These are phyloP conservation scores for Triglochin maritima DNA, from an alignment of 106 monocot species.

Conservation along the genomic window DNA sequence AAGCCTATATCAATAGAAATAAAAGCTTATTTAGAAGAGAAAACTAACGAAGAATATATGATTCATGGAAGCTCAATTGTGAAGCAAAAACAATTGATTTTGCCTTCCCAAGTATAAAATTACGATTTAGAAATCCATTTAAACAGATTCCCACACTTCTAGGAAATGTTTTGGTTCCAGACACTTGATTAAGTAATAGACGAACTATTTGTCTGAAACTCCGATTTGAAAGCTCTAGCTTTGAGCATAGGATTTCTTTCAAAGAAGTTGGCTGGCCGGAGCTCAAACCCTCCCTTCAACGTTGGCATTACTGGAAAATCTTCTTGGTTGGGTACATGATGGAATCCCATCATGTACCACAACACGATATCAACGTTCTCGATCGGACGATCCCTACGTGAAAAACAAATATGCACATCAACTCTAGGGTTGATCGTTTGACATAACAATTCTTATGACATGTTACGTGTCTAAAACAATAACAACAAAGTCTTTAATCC, in stretches of 20 bases:
- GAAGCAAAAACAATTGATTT: too few species aligned
- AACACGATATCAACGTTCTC: conserved; percentile 56
- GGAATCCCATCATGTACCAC: conserved; percentile 68
- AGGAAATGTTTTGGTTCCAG: too few species aligned
- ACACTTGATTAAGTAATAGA: too few species aligned
- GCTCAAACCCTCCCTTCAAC: conserved; percentile 44
- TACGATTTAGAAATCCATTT: too few species aligned
- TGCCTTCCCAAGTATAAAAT: too few species aligned
- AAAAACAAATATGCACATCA: not conserved
- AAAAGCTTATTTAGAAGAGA: too few species aligned
- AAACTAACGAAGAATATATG: too few species aligned
- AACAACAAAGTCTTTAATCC: not conserved
- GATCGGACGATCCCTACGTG: conserved; percentile 37
- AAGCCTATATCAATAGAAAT: too few species aligned
- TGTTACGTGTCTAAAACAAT: too few species aligned
- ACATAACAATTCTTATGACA: not conserved
- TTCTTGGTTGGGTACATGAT: conserved; percentile 61
- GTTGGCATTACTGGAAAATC: conserved; percentile 65
- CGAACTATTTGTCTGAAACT: too few species aligned
- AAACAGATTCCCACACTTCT: too few species aligned
- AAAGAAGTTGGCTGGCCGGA: conserved; percentile 72
- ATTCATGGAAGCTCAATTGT: too few species aligned
- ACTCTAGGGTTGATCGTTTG: not conserved
- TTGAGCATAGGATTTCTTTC: conserved; percentile 53
- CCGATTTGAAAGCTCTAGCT: not conserved